Conservation (phyloP, 768 basidiomycete species). For the Calocera cornea region DNA sequence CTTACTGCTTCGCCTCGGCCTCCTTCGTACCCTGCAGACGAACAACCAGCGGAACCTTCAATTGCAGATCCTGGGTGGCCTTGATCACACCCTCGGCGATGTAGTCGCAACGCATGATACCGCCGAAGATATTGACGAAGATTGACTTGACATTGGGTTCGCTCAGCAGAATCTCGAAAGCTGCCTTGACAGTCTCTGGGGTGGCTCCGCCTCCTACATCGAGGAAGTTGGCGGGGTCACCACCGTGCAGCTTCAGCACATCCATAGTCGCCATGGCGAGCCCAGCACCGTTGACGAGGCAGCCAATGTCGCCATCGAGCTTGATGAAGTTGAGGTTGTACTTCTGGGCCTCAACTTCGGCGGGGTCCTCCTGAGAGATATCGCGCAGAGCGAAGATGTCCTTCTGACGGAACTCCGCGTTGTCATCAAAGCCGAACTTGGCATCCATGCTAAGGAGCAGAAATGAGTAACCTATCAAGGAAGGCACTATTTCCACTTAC, state of each 20-base stretch:
- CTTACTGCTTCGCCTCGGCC: constrained; percentile 84
- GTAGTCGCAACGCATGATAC: constrained; percentile 99
- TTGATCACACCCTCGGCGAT: constrained; percentile 98
- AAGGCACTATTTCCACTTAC: constrained; percentile 30
- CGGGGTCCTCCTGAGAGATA: constrained; percentile 87
- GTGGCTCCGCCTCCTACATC: constrained; percentile 98
- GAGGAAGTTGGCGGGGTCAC: constrained; percentile 95
- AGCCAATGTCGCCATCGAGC: constrained; percentile 92
- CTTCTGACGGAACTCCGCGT: constrained; percentile 93
- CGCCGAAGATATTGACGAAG: constrained; percentile 96
- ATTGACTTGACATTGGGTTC: constrained; percentile 95
- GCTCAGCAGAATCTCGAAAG: constrained; percentile 83
- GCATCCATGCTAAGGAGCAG: constrained; percentile 87
- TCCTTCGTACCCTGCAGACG: constrained; percentile 96
- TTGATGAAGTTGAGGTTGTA: constrained; percentile 97
- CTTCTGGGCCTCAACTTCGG: constrained; percentile 95
- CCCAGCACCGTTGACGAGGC: constrained; percentile 96
- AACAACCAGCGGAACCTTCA: constrained; percentile 81
- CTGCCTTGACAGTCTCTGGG: constrained; percentile 99
- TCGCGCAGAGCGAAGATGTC: constrained; percentile 84
- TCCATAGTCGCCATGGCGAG: constrained; percentile 99
- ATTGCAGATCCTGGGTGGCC: constrained; percentile 78
- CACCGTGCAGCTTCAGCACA: constrained; percentile 90
- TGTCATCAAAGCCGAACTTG: constrained; percentile 99
- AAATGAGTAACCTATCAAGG: neutral